phyloP scores from a whole-genome alignment of 495 filamentous ascomycete genomes.

The Xylaria bambusicola region DNA sequence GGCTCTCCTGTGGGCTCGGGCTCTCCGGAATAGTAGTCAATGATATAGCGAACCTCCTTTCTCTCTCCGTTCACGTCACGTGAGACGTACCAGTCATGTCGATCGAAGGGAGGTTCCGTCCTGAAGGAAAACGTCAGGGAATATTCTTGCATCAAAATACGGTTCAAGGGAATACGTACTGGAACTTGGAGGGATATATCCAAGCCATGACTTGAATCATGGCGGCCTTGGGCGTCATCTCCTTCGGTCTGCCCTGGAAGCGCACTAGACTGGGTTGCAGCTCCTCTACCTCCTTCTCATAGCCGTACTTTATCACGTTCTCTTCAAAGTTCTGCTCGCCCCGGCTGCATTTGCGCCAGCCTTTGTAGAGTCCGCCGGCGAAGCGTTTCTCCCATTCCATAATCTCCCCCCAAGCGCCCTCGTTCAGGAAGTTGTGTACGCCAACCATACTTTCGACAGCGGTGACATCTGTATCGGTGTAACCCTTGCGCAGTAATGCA shows the following conservation, averaged over 20 bases:
- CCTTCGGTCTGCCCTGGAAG: constrained; percentile 85
- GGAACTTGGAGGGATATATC: constrained; percentile 78
- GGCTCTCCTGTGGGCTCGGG: constrained; percentile 89
- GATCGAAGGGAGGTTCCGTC: constrained; percentile 87
- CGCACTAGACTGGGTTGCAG: constrained; percentile 69
- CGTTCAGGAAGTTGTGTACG: constrained; percentile 96
- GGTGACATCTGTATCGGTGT: constrained; percentile 88
- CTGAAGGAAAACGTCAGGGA: constrained; percentile 38
- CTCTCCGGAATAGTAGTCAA: constrained; percentile 92
- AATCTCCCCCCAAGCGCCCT: constrained; percentile 95
- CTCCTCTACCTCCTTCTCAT: constrained; percentile 39
- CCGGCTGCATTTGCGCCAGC: constrained; percentile 72
- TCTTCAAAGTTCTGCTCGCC: constrained; percentile 62
- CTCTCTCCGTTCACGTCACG: constrained; percentile 59
- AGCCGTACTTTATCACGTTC: constrained; percentile 36
- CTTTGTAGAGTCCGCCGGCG: constrained; percentile 63
- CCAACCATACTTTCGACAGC: constrained; percentile 97
- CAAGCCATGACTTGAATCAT: constrained; percentile 75
- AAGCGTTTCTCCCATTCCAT: constrained; percentile 89
- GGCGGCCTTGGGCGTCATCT: constrained; percentile 85
- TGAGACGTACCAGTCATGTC: constrained; percentile 94
- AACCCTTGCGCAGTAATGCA: constrained; percentile 90
- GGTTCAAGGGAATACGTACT: constrained; percentile 46
- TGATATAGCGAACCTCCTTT: constrained; percentile 89
- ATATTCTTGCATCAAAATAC: background rate